Evolutionary conservation across 768 basidiomycete species (phyloP).

Genomic region (Paxillus ammoniavirescens): DNA sequence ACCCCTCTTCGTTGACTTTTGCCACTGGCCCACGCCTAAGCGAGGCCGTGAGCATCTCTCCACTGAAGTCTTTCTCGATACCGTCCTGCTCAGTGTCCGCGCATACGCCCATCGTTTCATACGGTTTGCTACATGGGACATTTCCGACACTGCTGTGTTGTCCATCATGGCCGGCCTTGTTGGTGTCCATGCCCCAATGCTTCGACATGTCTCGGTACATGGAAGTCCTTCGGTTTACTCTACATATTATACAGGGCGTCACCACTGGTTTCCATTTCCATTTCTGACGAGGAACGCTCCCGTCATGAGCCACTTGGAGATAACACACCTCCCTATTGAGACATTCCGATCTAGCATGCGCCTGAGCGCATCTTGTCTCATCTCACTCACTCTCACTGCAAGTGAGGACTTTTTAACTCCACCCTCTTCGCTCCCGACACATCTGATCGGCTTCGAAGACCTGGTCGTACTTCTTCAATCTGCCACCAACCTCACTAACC

Average conservation of each 20-base stretch:
- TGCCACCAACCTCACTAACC: constrained; percentile 5
- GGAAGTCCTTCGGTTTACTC: constrained; percentile 3
- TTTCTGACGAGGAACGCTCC: constrained; percentile 13
- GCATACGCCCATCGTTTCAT: constrained; percentile 4
- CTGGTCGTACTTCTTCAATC: constrained; percentile 12
- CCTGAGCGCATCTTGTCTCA: constrained; percentile 5
- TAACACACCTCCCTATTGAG: constrained; percentile 17
- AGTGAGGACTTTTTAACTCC: constrained; percentile 8
- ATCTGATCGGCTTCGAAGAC: constrained; percentile 14
- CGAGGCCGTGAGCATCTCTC: neutral
- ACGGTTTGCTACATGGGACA: constrained; percentile 11
- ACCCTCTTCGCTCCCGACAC: constrained; percentile 9
- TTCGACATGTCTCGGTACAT: constrained; percentile 11
- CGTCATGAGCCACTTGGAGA: constrained; percentile 9
- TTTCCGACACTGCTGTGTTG: constrained; percentile 13
- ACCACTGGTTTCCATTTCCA: constrained; percentile 1
- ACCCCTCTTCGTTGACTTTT: constrained; percentile 8
- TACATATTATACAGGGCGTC: constrained; percentile 6
- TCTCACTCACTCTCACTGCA: constrained; percentile 10
- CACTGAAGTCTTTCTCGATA: constrained; percentile 3
- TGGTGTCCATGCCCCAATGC: constrained; percentile 1
- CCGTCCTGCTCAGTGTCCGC: neutral
- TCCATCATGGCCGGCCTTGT: constrained; percentile 1
- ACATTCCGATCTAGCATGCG: neutral
- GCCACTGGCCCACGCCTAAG: constrained; percentile 8